Conservation (phyloP, 208 protist genomes). For the Phytomonas sp. region DNA sequence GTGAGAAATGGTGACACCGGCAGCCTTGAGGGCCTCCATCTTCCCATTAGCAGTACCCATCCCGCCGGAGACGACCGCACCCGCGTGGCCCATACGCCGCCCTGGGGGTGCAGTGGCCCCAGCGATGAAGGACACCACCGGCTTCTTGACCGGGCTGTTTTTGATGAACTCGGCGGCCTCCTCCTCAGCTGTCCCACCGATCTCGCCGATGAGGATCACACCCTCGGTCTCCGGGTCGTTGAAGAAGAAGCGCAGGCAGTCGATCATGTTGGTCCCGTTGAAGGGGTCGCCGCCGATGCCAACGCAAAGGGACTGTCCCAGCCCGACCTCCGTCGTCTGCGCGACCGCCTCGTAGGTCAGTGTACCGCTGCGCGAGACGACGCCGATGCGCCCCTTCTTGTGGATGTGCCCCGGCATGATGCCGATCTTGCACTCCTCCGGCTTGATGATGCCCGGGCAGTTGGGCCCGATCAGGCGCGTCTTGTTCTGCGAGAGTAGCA, state of each 20-base stretch:
- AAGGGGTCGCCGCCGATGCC: conserved; percentile 99
- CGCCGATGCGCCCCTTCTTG: conserved; percentile 96
- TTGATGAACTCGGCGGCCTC: conserved; percentile 96
- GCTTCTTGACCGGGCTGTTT: conserved; percentile 92
- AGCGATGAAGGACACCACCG: conserved; percentile 97
- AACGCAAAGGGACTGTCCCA: conserved; percentile 96
- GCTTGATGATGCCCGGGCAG: conserved; percentile 97
- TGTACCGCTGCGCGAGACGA: conserved; percentile 98
- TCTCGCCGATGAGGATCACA: conserved; percentile 98
- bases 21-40: conserved; percentile 89
- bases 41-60: conserved; percentile 95
- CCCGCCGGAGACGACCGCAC: conserved; percentile 94
- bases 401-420: conserved; percentile 99
- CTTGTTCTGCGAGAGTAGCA: conserved; percentile 89
- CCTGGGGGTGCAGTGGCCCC: conserved; percentile 97
- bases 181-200: conserved; percentile 97
- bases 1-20: conserved; percentile 87
- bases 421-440: conserved; percentile 99
- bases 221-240: conserved; percentile 97
- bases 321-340: conserved; percentile 94
- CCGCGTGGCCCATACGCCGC: conserved; percentile 95
- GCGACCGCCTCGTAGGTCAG: conserved; percentile 99
- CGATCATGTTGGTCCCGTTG: conserved; percentile 99
- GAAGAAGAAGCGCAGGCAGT: conserved; percentile 95
- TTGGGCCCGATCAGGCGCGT: conserved; percentile 97